These are phyloP conservation scores for Ophiognomonia clavigignenti-juglandacearum DNA, from an alignment of 2,329 filamentous ascomycete genomes.

Conservation along the genomic window DNA sequence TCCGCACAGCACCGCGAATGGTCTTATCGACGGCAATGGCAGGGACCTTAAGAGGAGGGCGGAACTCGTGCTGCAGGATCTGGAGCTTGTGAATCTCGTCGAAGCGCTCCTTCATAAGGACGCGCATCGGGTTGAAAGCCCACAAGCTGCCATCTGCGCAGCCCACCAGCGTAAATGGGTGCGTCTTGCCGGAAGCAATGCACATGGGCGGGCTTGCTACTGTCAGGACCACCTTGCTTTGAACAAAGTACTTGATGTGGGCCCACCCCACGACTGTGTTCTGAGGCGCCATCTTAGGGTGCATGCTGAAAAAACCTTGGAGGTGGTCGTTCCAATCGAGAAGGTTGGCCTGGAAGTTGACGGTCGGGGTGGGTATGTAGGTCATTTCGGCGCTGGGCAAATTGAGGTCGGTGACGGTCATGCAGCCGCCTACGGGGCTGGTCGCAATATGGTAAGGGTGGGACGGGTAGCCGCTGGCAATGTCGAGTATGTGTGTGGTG, in stretches of 20 bases:
- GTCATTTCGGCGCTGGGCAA: constrained; percentile 49
- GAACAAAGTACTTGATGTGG: constrained; percentile 47
- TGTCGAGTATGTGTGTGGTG: constrained; percentile 47
- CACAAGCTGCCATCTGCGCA: constrained; percentile 50
- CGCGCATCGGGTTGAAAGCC: constrained; percentile 40
- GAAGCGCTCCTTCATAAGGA: constrained; percentile 36
- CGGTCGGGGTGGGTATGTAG: constrained; percentile 43
- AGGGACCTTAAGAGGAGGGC: constrained; percentile 24
- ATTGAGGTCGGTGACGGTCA: constrained; percentile 48
- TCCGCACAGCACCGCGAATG: constrained; percentile 5
- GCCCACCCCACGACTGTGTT: constrained; percentile 50
- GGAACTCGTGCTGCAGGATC: constrained; percentile 52
- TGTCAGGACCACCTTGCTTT: constrained; percentile 47
- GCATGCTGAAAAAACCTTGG: constrained; percentile 48
- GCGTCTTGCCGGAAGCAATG: constrained; percentile 43
- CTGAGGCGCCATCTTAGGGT: constrained; percentile 47
- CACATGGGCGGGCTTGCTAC: constrained; percentile 46
- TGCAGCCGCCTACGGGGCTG: constrained; percentile 47
- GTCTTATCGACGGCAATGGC: not conserved
- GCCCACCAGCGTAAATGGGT: constrained; percentile 51
- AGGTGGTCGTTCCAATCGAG: constrained; percentile 52
- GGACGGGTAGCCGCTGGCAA: constrained; percentile 52
- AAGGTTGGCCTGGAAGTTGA: constrained; percentile 48
- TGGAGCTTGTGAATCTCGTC: constrained; percentile 34
- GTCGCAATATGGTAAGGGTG: constrained; percentile 52